phyloP scores from a whole-genome alignment of 169 alveolate genomes.

The Eimeria brunetti region DNA sequence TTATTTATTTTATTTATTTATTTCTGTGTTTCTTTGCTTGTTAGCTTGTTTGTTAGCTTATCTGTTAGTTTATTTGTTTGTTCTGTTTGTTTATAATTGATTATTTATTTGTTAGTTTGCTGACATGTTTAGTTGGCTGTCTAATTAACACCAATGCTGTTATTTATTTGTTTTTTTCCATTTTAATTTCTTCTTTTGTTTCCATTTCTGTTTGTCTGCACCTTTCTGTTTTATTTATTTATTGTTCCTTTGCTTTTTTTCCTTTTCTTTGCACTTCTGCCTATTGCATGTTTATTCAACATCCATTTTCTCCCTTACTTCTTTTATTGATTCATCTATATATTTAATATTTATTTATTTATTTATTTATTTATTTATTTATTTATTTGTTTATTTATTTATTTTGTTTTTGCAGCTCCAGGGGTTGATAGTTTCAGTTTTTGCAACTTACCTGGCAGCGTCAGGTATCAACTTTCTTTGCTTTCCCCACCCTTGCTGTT shows the following conservation, averaged over 20 bases:
- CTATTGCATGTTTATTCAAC: background rate
- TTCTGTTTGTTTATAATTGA: too few species aligned
- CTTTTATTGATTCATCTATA: too few species aligned
- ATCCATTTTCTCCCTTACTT: too few species aligned
- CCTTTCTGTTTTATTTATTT: too few species aligned
- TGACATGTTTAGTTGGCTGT: too few species aligned
- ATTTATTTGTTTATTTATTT: too few species aligned
- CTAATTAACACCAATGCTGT: too few species aligned
- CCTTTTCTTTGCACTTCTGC: background rate
- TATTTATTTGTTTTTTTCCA: too few species aligned
- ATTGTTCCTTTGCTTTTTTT: background rate
- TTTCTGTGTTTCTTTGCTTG: background rate
- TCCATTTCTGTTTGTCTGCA: too few species aligned
- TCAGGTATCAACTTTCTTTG: background rate
- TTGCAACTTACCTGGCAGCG: constrained; percentile 27
- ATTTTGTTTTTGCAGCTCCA: constrained; percentile 7
- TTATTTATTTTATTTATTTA: background rate
- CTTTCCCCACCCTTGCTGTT: background rate
- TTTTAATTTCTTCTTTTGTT: too few species aligned
- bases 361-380: background rate
- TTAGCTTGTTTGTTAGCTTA: background rate
- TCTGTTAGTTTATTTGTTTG: background rate
- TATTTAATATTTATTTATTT: background rate
- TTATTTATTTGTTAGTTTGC: too few species aligned
- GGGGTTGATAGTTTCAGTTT: background rate